Base-by-base conservation (phyloP, 2,329 filamentous ascomycete genomes). In the Calonectria ilicicola region DNA sequence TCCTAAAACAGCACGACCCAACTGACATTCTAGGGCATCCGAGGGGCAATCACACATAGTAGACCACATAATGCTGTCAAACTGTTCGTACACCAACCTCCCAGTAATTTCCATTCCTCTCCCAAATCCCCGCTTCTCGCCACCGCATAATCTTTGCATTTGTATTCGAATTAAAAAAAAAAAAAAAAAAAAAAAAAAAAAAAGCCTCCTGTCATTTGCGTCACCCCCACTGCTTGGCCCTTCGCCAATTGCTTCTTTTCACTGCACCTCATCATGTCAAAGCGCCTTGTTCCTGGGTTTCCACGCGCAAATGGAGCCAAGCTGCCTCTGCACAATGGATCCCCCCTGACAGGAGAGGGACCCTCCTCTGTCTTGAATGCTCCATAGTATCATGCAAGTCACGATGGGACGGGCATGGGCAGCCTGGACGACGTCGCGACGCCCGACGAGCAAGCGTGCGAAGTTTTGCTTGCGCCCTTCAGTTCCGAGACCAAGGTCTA, bases 361-460 rank as follows among this genome's bases (percentile, higher is more conserved):
- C 56, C 56, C 46, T 64, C 56, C 46, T 47, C 53, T 62, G 38
- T n/a, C 56, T 63, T 14, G n/a, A 63, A 14, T 44, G 40, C 68
- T 51, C 51, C 71, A 72, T 70, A 42, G 64, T 40, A 65, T 65
- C 51, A 76, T 74, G 74, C 77, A 71, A 73, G 71, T 75, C 77
- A 77, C 67, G 68, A 35, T 56, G 40, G 23, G n/a, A 27, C 62
- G 32, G 32, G 67, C 65, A 76, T 73, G 75, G 70, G 32, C 67
- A 47, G 73, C 49, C 69, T 68, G 71, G 65, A 68, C 35, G 66
- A 9, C 21, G 67, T 53, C 23, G 67, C 40, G 60, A 47, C 58
- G 27, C 35, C 64, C 29, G 38, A 40, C 53, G 35, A 62, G 40
- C 53, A 47, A 35, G 19, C 62, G 23, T 12, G 21, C 49, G 44